Conservation (phyloP, 2,329 filamentous ascomycete species). For the Penicillium sp. region DNA sequence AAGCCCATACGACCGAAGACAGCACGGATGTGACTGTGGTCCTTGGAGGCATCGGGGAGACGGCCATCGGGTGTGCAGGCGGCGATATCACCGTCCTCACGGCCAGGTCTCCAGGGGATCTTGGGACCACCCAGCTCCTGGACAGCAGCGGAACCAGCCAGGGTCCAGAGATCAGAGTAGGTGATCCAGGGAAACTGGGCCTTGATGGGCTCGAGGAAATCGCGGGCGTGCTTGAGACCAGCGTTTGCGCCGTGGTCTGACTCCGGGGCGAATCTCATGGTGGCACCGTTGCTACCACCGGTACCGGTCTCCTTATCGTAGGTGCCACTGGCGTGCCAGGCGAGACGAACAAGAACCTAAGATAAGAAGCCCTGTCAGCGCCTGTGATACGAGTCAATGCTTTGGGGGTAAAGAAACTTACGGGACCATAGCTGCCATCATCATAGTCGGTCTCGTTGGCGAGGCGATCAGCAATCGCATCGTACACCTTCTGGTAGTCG, state of each 20-base stretch:
- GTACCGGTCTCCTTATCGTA: constrained; percentile 86
- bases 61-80: constrained; percentile 94
- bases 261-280: constrained; percentile 93
- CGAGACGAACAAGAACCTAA: constrained; percentile 75
- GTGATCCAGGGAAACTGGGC: constrained; percentile 90
- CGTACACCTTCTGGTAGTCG: constrained; percentile 95
- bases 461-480: constrained; percentile 75
- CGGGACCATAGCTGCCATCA: constrained; percentile 92
- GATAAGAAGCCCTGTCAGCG: not conserved
- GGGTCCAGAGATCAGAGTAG: constrained; percentile 96
- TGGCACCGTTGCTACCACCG: constrained; percentile 92
- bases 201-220: constrained; percentile 93
- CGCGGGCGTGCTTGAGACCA: constrained; percentile 78
- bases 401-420: constrained; percentile 27
- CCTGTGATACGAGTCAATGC: not conserved
- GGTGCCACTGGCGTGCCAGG: constrained; percentile 92
- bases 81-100: constrained; percentile 72
- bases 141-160: constrained; percentile 78
- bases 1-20: constrained; percentile 98
- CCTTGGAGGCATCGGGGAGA: constrained; percentile 78
- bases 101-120: constrained; percentile 87
- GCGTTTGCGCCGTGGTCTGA: constrained; percentile 90
- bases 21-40: constrained; percentile 76
- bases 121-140: constrained; percentile 92
- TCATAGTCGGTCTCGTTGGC: constrained; percentile 95